These are phyloP conservation scores for Fusarium papillatum DNA, from an alignment of 2,329 filamentous ascomycete species.

Conservation along the genomic window DNA sequence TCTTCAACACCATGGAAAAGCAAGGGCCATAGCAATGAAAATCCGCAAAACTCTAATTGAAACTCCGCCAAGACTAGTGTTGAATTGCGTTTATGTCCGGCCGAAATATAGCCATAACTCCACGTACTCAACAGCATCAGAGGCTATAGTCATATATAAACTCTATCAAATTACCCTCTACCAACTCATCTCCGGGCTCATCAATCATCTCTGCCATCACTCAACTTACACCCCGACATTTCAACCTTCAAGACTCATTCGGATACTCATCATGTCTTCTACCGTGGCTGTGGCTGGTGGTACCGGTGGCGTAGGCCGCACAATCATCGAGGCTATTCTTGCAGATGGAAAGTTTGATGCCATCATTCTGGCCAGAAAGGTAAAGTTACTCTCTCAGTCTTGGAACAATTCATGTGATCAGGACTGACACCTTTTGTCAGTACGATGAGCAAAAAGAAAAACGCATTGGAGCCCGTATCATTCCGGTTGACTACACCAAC, in stretches of 20 bases:
- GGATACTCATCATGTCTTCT: not conserved
- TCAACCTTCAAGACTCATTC: not conserved
- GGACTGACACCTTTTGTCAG: not conserved
- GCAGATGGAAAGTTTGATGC: slow-evolving; percentile 54
- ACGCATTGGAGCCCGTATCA: slow-evolving; percentile 36
- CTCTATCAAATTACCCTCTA: not conserved
- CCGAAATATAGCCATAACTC: not conserved
- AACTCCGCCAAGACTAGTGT: not conserved
- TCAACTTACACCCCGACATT: not conserved
- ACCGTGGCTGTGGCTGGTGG: not conserved
- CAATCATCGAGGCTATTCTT: not conserved
- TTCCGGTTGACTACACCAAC: slow-evolving; percentile 46
- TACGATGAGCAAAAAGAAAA: not conserved
- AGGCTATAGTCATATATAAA: not conserved
- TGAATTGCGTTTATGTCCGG: not conserved
- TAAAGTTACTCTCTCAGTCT: not conserved
- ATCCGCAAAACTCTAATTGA: not conserved
- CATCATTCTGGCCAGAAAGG: slow-evolving; percentile 57
- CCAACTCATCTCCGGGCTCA: not conserved
- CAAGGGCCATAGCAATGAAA: not conserved
- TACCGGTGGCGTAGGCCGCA: not conserved
- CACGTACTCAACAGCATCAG: not conserved
- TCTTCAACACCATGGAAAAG: not conserved
- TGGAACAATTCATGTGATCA: not conserved
- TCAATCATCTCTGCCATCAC: not conserved